Evolutionary conservation across 257 asterid species (phyloP), one percentile per base, ranked within the genome.

Genomic region (Cinchona pubescens): DNA sequence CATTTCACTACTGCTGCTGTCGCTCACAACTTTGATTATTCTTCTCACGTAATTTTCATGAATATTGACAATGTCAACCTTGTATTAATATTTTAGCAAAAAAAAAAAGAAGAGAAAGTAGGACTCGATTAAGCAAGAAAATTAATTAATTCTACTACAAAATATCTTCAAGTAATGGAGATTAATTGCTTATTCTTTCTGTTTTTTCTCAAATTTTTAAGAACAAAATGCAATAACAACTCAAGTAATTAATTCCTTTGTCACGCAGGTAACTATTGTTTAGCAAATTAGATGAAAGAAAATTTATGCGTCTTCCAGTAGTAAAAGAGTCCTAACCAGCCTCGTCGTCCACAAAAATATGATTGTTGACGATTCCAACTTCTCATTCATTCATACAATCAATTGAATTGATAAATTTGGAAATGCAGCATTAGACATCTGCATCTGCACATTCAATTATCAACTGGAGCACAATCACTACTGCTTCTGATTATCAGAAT

Each of bases 381-480:
- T 55, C 67, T 71, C 38, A 55, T 56, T n/a, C 55, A 71, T 4
- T 13, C 38, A 71, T 4, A 18, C 69, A 73, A 27, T 40, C 63
- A 38, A 29, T 58, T 42, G 16, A 45, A 18, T 14, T 59, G 58
- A 72, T 43, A 21, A 73, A 42, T 11, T 73, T 40, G 53, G 25
- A 42, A 64, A 40, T n/a, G 69, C 11, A 53, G 51, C 3, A 34
- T 27, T 59, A 8, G 2, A 51, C 11, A 11, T 74, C 69, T 51
- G 61, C 74, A 46, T 30, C 30, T n/a, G n/a, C n/a, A n/a, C 14
- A 45, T 69, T 11, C 11, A 8, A 16, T n/a, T 15, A 23, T 3
- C 37, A 56, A 72, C 29, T 53, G 38, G 49, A 37, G 79, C 71
- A 75, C 42, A 38, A 67, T 30, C 34, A 42, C 46, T 29, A 65